Conservation (phyloP, 192 early-diverging fungal genomes). For the Entophlyctis helioformis region DNA sequence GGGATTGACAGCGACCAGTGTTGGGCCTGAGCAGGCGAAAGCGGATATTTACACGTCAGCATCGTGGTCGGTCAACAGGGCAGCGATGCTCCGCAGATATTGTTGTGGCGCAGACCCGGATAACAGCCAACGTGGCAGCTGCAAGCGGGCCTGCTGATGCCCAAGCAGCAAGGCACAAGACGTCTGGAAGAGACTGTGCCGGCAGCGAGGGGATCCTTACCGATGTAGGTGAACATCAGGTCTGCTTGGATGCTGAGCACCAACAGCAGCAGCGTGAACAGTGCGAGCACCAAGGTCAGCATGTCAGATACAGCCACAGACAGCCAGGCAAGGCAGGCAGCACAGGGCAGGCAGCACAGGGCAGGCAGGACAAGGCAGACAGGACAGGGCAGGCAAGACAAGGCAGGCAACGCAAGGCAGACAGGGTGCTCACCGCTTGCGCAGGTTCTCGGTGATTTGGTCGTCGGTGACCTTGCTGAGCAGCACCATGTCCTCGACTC, state of each 20-base stretch:
- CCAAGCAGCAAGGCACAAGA: too few relatives aligned
- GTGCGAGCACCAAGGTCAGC: too few relatives aligned
- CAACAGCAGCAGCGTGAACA: not conserved
- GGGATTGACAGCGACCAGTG: slow-evolving; percentile 74
- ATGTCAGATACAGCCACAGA: too few relatives aligned
- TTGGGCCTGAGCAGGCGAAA: slow-evolving; percentile 31
- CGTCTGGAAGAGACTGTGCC: not conserved
- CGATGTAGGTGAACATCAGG: slow-evolving; percentile 82
- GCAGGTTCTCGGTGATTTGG: slow-evolving; percentile 86
- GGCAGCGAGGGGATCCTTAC: slow-evolving; percentile 1
- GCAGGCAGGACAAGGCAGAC: too few relatives aligned
- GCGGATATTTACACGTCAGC: too few relatives aligned
- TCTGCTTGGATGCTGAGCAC: slow-evolving; percentile 33
- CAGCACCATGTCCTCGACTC: slow-evolving; percentile 75
- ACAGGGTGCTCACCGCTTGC: slow-evolving; percentile 50
- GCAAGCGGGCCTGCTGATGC: too few relatives aligned
- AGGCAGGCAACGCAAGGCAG: not conserved
- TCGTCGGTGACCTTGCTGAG: slow-evolving; percentile 92
- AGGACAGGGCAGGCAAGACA: not conserved
- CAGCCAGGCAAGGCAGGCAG: too few relatives aligned
- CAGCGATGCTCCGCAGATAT: too few relatives aligned
- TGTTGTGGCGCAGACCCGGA: too few relatives aligned
- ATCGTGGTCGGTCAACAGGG: too few relatives aligned
- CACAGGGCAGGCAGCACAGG: too few relatives aligned
- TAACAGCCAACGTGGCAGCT: too few relatives aligned